phyloP scores from a whole-genome alignment of 2,329 filamentous ascomycete species.

The Clarireedia hainanense region DNA sequence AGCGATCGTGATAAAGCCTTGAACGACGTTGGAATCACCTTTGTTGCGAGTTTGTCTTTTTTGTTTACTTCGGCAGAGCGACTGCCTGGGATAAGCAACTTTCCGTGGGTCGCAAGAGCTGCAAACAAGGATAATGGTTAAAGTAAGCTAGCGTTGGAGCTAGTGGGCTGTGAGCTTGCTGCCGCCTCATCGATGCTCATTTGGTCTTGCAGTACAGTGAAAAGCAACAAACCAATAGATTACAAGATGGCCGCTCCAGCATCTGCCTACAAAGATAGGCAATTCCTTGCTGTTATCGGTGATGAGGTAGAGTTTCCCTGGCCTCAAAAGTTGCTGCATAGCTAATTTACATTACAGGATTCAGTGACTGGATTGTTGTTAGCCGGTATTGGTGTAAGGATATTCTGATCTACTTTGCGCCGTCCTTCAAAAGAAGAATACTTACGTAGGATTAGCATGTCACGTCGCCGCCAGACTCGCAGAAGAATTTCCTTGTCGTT shows the following conservation, averaged over 20 bases:
- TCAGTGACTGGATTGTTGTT: conserved; percentile 93
- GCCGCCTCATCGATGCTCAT: background rate
- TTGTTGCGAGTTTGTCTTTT: conserved; percentile 1
- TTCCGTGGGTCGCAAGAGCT: conserved; percentile 3
- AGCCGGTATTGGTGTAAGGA: conserved; percentile 84
- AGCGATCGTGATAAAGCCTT: background rate
- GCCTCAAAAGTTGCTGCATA: conserved; percentile 12
- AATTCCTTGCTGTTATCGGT: conserved; percentile 95
- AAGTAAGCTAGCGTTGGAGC: background rate
- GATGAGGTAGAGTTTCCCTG: conserved; percentile 61
- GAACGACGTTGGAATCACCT: background rate
- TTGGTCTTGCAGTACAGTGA: background rate
- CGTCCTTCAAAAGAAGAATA: background rate
- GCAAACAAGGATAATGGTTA: conserved; percentile 7
- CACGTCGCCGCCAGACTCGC: conserved; percentile 74
- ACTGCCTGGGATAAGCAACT: background rate
- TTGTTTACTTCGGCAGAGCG: conserved; percentile 1
- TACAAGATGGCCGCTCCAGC: conserved; percentile 48
- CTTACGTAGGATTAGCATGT: conserved; percentile 59
- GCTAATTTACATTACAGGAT: conserved; percentile 51
- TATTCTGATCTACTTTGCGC: background rate
- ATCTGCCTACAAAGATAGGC: conserved; percentile 68
- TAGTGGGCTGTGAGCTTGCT: conserved; percentile 7
- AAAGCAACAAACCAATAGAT: conserved; percentile 6
- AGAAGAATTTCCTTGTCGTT: conserved; percentile 98